These are phyloP conservation scores for Pyrrhoderma lamaoense DNA, from an alignment of 1,284 basidiomycete species.

Conservation along the genomic window DNA sequence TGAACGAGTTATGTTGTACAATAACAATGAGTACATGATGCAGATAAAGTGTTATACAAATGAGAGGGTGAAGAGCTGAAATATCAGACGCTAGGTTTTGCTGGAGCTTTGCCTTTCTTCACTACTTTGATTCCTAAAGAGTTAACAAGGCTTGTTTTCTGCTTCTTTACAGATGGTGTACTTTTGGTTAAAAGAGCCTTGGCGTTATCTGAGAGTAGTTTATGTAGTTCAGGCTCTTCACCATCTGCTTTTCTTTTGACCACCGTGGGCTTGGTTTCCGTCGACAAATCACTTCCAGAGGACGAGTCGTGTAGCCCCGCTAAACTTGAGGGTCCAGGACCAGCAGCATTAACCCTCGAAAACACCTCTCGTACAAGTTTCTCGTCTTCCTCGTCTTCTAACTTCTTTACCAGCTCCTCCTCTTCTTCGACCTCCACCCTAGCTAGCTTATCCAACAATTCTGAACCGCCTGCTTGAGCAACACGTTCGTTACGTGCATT, in stretches of 20 bases:
- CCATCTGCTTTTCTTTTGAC: slow-evolving; percentile 76
- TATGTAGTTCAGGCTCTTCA: slow-evolving; percentile 61
- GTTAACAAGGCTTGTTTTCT: slow-evolving; percentile 52
- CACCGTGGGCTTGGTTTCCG: slow-evolving; percentile 37
- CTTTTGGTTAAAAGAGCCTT: slow-evolving; percentile 56
- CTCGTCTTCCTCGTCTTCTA: slow-evolving; percentile 89
- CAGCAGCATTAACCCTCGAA: slow-evolving; percentile 51
- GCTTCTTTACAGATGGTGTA: slow-evolving; percentile 50
- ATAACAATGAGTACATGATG: slow-evolving; percentile 19
- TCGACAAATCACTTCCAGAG: slow-evolving; percentile 25
- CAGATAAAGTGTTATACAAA: neutral
- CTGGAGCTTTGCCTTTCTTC: slow-evolving; percentile 39
- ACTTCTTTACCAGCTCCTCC: slow-evolving; percentile 57
- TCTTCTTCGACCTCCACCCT: slow-evolving; percentile 62
- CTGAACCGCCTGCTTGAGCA: slow-evolving; percentile 44
- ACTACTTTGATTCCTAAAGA: slow-evolving; percentile 69
- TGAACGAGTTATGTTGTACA: slow-evolving; percentile 4
- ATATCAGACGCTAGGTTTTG: slow-evolving; percentile 23
- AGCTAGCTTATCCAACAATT: slow-evolving; percentile 49
- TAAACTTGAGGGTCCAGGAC: slow-evolving; percentile 27
- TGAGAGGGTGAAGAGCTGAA: neutral
- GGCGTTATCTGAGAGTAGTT: slow-evolving; percentile 67
- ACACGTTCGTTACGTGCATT: slow-evolving; percentile 89
- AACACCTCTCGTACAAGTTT: slow-evolving; percentile 82
- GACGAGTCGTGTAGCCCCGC: slow-evolving; percentile 25